Evolutionary conservation across 139 green algal species (phyloP), one percentile per base, ranked within the genome.

Genomic region (Tetraselmis chui): DNA sequence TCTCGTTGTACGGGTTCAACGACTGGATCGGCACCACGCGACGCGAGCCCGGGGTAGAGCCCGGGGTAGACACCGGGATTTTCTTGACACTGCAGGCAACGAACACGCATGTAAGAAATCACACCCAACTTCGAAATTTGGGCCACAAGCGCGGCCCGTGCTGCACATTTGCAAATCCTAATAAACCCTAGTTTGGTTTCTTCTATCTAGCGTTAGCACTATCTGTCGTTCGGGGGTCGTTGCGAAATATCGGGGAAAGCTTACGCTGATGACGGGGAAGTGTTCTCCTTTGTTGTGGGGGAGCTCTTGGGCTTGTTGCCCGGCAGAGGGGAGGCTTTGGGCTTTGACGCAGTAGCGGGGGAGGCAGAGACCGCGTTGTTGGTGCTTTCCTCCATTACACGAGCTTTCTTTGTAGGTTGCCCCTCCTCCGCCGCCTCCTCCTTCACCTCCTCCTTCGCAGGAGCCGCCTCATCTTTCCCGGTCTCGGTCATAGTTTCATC

Each of bases 1-100:
- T 67, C 76, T 45, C 58, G 1, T 83, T 30, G 76, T 89, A 89
- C 2, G 85, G 85, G 76, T 89, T 75, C 77, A 89, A 78, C 78
- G 81, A 75, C 23, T 59, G 32, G 59, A 88, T 5, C 11, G 45
- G 45, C 45, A 67, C 45, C 45, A 67, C 45, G 45, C 45, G 45
- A 5, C 45, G 45, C 11, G 45, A 67, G 5, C 45, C 45, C 5
- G 45, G 45, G 11, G 45, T 67, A 18, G 45, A 67, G 45, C 45
- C 45, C 11, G 45, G 45, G 11, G 45, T 67, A 5, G 45, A 67
- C 45, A 67, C 45, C 45, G 45, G 45, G 18, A 67, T 67, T 18
- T 67, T 67, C 11, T 67, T 67, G 45, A 18, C 45, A 5, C 45
- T 67, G 45, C 18, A n/a, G n/a, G n/a, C n/a, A n/a, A n/a, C n/a